phyloP scores from a whole-genome alignment of 768 basidiomycete species.

The Sutorius australiensis region DNA sequence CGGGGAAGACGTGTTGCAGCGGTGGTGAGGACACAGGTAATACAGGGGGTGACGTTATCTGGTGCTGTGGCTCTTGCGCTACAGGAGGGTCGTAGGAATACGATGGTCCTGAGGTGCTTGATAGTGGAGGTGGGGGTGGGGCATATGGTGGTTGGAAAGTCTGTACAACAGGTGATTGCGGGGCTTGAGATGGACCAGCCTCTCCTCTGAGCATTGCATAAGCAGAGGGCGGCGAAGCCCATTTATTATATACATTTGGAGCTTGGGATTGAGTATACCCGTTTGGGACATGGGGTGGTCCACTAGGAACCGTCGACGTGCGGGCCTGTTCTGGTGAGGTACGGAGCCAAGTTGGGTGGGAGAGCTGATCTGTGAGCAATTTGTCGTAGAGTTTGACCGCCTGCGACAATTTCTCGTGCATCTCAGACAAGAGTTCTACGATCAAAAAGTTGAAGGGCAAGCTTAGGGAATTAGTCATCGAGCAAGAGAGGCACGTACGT shows the following conservation, averaged over 20 bases:
- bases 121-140: conserved; percentile 19
- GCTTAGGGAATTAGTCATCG: not conserved
- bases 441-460: not conserved
- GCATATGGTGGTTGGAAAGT: conserved; percentile 30
- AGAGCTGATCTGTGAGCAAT: conserved; percentile 78
- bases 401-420: conserved; percentile 92
- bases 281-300: conserved; percentile 16
- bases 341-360: conserved; percentile 62
- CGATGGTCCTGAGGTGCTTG: conserved; percentile 10
- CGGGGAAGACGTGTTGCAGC: conserved; percentile 12
- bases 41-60: conserved; percentile 9
- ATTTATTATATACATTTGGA: conserved; percentile 33
- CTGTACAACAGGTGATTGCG: conserved; percentile 26
- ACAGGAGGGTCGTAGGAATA: conserved; percentile 9
- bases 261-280: conserved; percentile 32
- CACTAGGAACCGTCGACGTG: conserved; percentile 26
- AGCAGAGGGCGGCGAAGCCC: conserved; percentile 22
- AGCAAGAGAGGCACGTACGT: conserved; percentile 45
- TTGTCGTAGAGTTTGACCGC: conserved; percentile 91
- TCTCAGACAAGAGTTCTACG: conserved; percentile 81
- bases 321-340: conserved; percentile 20
- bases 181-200: conserved; percentile 19
- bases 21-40: conserved; percentile 3
- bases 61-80: conserved; percentile 11
- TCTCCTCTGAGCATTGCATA: conserved; percentile 21